phyloP scores from a whole-genome alignment of 2,329 filamentous ascomycete genomes.

The Remersonia thermophila region DNA sequence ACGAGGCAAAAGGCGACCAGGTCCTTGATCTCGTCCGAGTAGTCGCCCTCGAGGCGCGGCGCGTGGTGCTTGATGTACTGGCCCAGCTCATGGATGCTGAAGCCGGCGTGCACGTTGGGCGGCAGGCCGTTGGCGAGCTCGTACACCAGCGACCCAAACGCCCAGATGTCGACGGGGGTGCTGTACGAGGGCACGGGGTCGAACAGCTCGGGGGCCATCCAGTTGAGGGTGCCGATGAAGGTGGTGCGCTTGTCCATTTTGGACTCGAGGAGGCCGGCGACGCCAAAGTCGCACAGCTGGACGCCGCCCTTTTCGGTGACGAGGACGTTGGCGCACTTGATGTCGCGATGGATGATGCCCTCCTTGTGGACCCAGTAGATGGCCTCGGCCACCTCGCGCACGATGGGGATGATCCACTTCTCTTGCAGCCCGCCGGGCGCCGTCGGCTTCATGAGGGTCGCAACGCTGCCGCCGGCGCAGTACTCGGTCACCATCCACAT shows the following conservation, averaged over 20 bases:
- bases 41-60: constrained; percentile 60
- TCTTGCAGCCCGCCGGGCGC: constrained; percentile 47
- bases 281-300: constrained; percentile 76
- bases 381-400: constrained; percentile 54
- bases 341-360: constrained; percentile 58
- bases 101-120: constrained; percentile 50
- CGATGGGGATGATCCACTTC: constrained; percentile 56
- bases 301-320: constrained; percentile 65
- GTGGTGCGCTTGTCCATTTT: constrained; percentile 67
- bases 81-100: constrained; percentile 39
- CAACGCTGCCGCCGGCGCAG: constrained; percentile 73
- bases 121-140: constrained; percentile 71
- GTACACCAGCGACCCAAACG: constrained; percentile 68
- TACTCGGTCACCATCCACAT: constrained; percentile 87
- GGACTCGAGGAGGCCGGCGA: constrained; percentile 64
- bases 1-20: constrained; percentile 64
- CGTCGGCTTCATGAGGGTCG: constrained; percentile 57
- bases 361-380: constrained; percentile 56
- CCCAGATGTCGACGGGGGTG: constrained; percentile 71
- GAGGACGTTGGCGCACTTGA: constrained; percentile 69
- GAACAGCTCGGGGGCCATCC: constrained; percentile 76
- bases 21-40: constrained; percentile 55
- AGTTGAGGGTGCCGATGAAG: constrained; percentile 71
- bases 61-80: constrained; percentile 47
- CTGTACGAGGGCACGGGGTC: constrained; percentile 53